These are phyloP conservation scores for Nannochloris sp. DNA, from an alignment of 139 green algal species.

Conservation along the genomic window DNA sequence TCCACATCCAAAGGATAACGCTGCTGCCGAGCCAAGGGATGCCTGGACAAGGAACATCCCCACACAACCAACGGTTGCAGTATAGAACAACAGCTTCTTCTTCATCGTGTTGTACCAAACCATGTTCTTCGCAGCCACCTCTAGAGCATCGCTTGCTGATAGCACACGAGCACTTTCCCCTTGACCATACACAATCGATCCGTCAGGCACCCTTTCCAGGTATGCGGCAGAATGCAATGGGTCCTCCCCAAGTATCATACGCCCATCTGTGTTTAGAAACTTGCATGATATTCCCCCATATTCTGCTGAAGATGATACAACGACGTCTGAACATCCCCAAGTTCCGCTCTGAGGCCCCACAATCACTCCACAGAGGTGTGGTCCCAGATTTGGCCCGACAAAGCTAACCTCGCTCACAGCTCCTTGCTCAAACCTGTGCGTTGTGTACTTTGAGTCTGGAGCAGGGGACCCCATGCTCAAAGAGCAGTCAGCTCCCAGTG, in stretches of 20 bases:
- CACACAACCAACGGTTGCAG: conserved; percentile 40
- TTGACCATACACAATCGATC: conserved; percentile 58
- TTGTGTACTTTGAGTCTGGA: background rate
- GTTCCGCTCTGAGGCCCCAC: conserved; percentile 57
- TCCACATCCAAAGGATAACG: conserved; percentile 58
- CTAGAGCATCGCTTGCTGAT: conserved; percentile 42
- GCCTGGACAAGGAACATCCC: conserved; percentile 37
- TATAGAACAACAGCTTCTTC: conserved; percentile 44
- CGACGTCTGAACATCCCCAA: conserved; percentile 62
- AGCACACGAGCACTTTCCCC: conserved; percentile 40
- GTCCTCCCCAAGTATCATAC: conserved; percentile 35
- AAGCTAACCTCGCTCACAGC: conserved; percentile 59
- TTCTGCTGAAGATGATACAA: conserved; percentile 39
- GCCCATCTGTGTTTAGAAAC: conserved; percentile 52
- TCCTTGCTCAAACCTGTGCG: conserved; percentile 60
- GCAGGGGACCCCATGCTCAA: conserved; percentile 5
- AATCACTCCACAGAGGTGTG: conserved; percentile 44
- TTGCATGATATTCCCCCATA: conserved; percentile 48
- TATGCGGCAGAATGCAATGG: conserved; percentile 37
- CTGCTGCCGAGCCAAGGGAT: conserved; percentile 27
- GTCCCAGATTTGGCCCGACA: conserved; percentile 57
- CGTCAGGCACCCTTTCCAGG: conserved; percentile 47
- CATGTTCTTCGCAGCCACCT: conserved; percentile 46
- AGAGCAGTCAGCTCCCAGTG: conserved; percentile 26
- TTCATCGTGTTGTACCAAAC: conserved; percentile 58